Conservation (phyloP, 2,329 filamentous ascomycete genomes). For the Clarireedia sp. region DNA sequence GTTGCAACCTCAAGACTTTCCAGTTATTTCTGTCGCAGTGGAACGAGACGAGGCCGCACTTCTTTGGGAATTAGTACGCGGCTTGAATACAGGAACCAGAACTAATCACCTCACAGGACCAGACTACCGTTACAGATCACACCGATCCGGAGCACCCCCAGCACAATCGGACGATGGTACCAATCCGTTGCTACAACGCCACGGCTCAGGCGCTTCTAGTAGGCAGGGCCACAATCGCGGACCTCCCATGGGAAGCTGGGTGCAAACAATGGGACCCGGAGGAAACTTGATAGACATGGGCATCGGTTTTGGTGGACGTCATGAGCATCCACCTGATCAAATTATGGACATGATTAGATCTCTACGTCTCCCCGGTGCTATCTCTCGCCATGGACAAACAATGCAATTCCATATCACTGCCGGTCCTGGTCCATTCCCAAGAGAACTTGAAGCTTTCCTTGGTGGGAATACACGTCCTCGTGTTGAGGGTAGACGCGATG, state of each 20-base stretch:
- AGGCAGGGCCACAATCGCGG: slow-evolving; percentile 43
- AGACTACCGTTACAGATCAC: slow-evolving; percentile 37
- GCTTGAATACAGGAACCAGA: slow-evolving; percentile 8
- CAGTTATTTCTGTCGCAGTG: not conserved
- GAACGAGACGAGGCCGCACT: not conserved
- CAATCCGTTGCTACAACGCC: slow-evolving; percentile 76
- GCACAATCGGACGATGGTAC: slow-evolving; percentile 67
- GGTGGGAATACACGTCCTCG: slow-evolving; percentile 24
- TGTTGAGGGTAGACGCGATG: slow-evolving; percentile 18
- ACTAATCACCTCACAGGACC: slow-evolving; percentile 30
- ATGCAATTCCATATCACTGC: slow-evolving; percentile 54
- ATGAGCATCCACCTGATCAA: slow-evolving; percentile 26
- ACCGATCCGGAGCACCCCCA: slow-evolving; percentile 41
- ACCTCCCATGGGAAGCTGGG: slow-evolving; percentile 40
- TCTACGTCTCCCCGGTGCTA: slow-evolving; percentile 26
- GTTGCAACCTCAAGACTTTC: slow-evolving; percentile 22
- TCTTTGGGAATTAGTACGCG: not conserved
- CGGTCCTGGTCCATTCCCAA: slow-evolving; percentile 40
- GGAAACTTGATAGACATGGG: slow-evolving; percentile 25
- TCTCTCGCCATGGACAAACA: slow-evolving; percentile 40
- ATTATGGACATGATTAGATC: slow-evolving; percentile 28
- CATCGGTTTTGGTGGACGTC: slow-evolving; percentile 24
- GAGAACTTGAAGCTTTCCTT: slow-evolving; percentile 42
- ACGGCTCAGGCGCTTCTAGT: slow-evolving; percentile 30
- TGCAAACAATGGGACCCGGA: slow-evolving; percentile 39